Conservation (phyloP, 495 filamentous ascomycete genomes). For the Neurospora sublineolata region DNA sequence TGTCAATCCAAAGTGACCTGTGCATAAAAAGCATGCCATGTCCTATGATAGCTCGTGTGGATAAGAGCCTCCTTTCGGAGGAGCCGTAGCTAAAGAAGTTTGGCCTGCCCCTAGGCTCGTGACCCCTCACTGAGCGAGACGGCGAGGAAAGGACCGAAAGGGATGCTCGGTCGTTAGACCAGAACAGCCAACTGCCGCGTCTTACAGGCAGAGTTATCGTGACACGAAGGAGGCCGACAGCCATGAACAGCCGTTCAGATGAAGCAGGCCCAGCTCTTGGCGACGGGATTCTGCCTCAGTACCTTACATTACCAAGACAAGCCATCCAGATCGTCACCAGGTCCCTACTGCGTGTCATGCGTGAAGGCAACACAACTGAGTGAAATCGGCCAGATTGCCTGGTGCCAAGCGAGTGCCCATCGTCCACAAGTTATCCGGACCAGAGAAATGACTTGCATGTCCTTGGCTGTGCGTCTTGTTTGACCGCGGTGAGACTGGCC, state of each 20-base stretch:
- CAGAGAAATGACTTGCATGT: neutral
- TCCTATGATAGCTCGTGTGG: neutral
- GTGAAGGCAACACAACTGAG: neutral
- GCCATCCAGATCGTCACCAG: slow-evolving; percentile 6
- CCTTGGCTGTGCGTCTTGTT: neutral
- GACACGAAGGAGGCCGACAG: neutral
- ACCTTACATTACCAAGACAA: slow-evolving; percentile 17
- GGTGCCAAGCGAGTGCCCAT: neutral
- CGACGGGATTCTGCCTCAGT: slow-evolving; percentile 16
- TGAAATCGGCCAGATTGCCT: neutral
- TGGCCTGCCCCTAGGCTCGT: neutral
- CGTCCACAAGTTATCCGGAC: neutral
- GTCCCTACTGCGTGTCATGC: neutral
- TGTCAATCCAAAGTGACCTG: neutral
- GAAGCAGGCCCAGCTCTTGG: slow-evolving; percentile 21
- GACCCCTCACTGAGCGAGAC: neutral
- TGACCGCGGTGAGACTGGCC: neutral
- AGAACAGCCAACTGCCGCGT: neutral
- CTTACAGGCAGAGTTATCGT: slow-evolving; percentile 1
- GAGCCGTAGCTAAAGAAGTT: slow-evolving; percentile 2
- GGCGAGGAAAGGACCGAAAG: slow-evolving; percentile 4
- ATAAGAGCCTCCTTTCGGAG: neutral
- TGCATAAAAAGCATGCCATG: neutral
- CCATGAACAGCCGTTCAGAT: slow-evolving; percentile 5
- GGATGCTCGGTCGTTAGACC: neutral